Percentiles rank a stretch among this genome's conserved stretches.
Evolutionary conservation across 83 land plant species (phyloP).

Genomic region (Picea abies): DNA sequence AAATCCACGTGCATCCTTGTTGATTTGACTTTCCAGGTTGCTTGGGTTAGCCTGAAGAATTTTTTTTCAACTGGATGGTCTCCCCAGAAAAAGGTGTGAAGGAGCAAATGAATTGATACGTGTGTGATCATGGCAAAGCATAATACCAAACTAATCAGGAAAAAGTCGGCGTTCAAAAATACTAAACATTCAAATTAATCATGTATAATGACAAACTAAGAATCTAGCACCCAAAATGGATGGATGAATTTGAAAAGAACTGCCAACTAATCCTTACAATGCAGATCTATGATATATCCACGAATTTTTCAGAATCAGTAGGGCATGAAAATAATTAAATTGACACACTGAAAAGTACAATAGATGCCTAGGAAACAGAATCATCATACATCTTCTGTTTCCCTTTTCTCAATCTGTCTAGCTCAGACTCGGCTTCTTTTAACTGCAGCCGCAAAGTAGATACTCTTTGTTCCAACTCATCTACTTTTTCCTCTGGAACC

Average conservation of each 20-base stretch:
- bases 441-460: no score
- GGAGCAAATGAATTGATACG: background rate
- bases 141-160: background rate
- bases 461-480: no score
- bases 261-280: background rate
- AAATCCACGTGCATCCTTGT: background rate
- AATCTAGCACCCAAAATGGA: background rate
- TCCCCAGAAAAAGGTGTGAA: background rate
- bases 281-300: background rate
- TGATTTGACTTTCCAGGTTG: slow-evolving; percentile 2
- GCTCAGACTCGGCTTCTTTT: no score
- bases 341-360: no score
- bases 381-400: no score
- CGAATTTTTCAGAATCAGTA: background rate
- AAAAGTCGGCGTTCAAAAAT: background rate
- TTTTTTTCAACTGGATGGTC: background rate
- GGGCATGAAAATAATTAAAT: no score
- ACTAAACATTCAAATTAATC: background rate
- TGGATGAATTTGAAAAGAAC: background rate
- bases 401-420: no score
- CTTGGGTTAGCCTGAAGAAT: background rate
- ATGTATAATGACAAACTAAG: background rate
- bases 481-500: no score
- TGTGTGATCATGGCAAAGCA: background rate
- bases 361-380: no score